phyloP scores from a whole-genome alignment of 106 monocot species.

The Phalaenopsis aphrodite region DNA sequence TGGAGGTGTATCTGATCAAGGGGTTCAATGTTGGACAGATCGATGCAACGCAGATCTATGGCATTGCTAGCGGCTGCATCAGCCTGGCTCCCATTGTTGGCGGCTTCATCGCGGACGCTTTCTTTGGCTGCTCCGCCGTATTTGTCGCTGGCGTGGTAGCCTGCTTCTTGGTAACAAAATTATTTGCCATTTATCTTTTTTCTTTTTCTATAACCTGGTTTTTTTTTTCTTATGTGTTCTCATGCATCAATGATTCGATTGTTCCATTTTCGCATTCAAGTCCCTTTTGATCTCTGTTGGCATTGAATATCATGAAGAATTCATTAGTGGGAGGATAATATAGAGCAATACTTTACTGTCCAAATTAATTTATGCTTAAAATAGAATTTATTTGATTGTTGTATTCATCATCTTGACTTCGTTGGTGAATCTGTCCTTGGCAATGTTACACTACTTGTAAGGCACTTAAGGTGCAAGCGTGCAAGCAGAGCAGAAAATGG shows the following conservation, averaged over 20 bases:
- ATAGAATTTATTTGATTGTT: no score
- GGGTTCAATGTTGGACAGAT: constrained; percentile 50
- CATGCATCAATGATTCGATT: neutral
- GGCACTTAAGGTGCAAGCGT: no score
- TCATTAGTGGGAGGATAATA: no score
- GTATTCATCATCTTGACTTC: no score
- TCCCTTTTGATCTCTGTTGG: neutral
- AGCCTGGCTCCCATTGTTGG: constrained; percentile 52
- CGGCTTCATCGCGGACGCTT: constrained; percentile 55
- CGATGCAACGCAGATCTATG: constrained; percentile 52
- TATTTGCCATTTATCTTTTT: neutral
- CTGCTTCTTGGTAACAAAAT: constrained; percentile 28
- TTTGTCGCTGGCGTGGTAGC: constrained; percentile 22
- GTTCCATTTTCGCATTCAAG: neutral
- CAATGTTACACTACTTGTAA: no score
- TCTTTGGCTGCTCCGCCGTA: constrained; percentile 52
- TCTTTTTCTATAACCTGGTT: neutral
- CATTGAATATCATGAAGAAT: no score
- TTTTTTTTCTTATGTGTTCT: neutral
- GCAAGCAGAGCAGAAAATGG: no score
- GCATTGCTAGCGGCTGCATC: constrained; percentile 39
- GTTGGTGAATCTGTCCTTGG: no score
- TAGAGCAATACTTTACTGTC: no score
- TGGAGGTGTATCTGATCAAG: constrained; percentile 57
- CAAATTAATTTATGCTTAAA: no score